Conservation (phyloP, 176 grass and related monocot genomes). For the Microstegium vimineum region DNA sequence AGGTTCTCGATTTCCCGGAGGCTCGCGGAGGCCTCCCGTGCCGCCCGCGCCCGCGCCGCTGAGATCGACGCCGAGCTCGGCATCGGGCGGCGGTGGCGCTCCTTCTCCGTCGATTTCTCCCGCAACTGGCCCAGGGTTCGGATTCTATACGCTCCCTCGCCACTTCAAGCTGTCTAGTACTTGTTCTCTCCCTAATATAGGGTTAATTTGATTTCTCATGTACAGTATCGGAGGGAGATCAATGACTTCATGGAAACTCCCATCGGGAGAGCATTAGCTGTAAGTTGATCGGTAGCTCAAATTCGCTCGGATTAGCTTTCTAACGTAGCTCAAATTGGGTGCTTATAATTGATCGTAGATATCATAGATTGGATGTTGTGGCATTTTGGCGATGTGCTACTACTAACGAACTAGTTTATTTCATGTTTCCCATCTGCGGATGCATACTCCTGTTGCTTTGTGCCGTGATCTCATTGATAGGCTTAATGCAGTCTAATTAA, state of each 20-base stretch:
- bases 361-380: slow-evolving; percentile 6
- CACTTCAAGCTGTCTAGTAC: neutral
- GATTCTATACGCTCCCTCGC: neutral
- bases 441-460: neutral
- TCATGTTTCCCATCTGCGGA: neutral
- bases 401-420: neutral
- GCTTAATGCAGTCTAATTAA: neutral
- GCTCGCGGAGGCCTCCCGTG: slow-evolving; percentile 52
- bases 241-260: slow-evolving; percentile 61
- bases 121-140: slow-evolving; percentile 90
- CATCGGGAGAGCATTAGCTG: slow-evolving; percentile 59
- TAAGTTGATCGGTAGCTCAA: slow-evolving; percentile 46
- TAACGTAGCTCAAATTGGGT: neutral
- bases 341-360: neutral
- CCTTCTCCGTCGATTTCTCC: slow-evolving; percentile 84
- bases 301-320: neutral
- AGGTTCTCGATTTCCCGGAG: slow-evolving; percentile 56
- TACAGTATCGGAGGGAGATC: slow-evolving; percentile 80
- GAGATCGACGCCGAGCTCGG: slow-evolving; percentile 86
- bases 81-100: slow-evolving; percentile 66
- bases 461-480: neutral
- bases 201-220: slow-evolving; percentile 25
- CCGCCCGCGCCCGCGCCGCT: slow-evolving; percentile 40
- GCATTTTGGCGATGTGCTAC: neutral
- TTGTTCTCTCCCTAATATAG: neutral